Base-by-base conservation (phyloP, 1,284 basidiomycete genomes). In the Pterulicium gracile region DNA sequence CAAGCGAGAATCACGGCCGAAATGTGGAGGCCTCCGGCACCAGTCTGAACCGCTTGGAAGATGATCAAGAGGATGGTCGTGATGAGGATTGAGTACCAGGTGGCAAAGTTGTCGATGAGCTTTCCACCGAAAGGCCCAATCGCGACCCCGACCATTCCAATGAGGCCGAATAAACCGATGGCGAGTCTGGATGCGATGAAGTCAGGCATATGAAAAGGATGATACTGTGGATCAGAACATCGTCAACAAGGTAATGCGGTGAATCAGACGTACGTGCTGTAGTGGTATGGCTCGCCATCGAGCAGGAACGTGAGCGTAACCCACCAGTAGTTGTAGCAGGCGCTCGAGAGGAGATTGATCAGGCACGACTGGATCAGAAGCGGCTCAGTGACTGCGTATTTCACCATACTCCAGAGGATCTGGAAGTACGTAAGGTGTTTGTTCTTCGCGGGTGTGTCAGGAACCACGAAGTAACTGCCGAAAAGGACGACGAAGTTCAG, bases 161-260 rank as follows among this genome's bases (percentile, higher is more conserved):
- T 58, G 2, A 77, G 62, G 7, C 75, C 76, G 53, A 79, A 76
- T 2, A 79, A 60, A 10, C 76, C 75, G 44, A 75, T 77, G 12
- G 66, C 58, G 19, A 77, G 56, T 1, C 67, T 70, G 20, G 22
- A 7, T 20, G 17, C 14, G 21, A 44, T 43, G 27, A 42, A 44
- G 3, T 24, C n/a, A 39, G 15, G 19, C n/a, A 39, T 15, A 39
- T 17, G 15, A 17, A 15, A 5, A 39, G 36, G n/a, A 7, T 15
- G 15, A 39, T 39, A 10, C n/a, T 10, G 36, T 39, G 19, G 36
- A n/a, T n/a, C n/a, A n/a, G 17, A 19, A 20, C 14, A 17, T 49
- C 12, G 14, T 22, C 4, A 24, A 15, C 7, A 2, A 15, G 19
- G 3, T 3, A 46, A 24, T 2, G 3, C 5, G 23, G 2, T 15